Evolutionary conservation across 2,329 filamentous ascomycete genomes (phyloP).

Genomic region (Ophiocordyceps camponoti-floridani): DNA sequence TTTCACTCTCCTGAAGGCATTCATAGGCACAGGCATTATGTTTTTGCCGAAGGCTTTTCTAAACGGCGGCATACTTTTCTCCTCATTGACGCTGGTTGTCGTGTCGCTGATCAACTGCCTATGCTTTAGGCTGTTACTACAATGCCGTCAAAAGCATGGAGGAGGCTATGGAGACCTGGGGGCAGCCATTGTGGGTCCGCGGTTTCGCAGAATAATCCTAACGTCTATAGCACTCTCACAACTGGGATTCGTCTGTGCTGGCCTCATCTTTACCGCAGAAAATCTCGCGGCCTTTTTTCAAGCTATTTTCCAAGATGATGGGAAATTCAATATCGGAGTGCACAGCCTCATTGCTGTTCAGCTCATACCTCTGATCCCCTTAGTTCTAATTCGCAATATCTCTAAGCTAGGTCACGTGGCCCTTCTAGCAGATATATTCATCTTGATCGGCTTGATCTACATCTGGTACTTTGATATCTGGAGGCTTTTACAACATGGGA

Average conservation of each 20-base stretch:
- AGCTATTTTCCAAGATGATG: slow-evolving; percentile 34
- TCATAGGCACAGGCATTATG: slow-evolving; percentile 68
- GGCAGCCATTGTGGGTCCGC: slow-evolving; percentile 42
- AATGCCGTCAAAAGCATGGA: slow-evolving; percentile 44
- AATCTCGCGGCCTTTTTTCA: slow-evolving; percentile 51
- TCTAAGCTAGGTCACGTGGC: slow-evolving; percentile 54
- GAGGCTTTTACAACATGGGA: slow-evolving; percentile 33
- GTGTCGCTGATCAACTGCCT: slow-evolving; percentile 50
- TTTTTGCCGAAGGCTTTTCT: slow-evolving; percentile 65
- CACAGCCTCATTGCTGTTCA: slow-evolving; percentile 46
- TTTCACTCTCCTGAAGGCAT: slow-evolving; percentile 63
- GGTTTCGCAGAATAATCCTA: slow-evolving; percentile 48
- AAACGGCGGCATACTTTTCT: slow-evolving; percentile 63
- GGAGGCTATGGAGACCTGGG: slow-evolving; percentile 63
- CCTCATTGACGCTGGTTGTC: slow-evolving; percentile 45
- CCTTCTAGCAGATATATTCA: slow-evolving; percentile 53
- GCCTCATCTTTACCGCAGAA: slow-evolving; percentile 61
- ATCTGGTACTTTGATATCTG: slow-evolving; percentile 56
- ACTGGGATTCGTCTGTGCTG: slow-evolving; percentile 61
- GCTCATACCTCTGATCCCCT: slow-evolving; percentile 43
- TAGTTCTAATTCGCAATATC: slow-evolving; percentile 57
- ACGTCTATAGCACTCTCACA: slow-evolving; percentile 57
- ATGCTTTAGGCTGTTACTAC: slow-evolving; percentile 54
- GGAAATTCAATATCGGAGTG: slow-evolving; percentile 32
- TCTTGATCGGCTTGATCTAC: slow-evolving; percentile 50